Evolutionary conservation across 2,329 filamentous ascomycete genomes (phyloP), one percentile per base, ranked within the genome.

Genomic region (Monilinia laxa): DNA sequence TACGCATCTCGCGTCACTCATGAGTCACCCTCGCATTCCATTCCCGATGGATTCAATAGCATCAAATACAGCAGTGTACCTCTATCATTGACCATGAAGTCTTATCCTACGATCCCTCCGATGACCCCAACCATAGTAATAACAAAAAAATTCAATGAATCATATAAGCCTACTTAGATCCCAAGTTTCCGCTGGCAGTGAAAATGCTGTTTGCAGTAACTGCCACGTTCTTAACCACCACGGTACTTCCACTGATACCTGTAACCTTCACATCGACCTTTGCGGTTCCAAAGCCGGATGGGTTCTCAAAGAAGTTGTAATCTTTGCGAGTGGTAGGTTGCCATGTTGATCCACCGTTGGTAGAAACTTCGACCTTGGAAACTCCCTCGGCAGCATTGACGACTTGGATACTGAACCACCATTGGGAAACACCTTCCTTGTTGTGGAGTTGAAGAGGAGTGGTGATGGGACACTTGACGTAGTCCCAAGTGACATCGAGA

Each of bases 251-350:
- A 54, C 79, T 80, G 3, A 77, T 73, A 68, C 83, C 82, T 0
- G 85, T 88, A 49, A 88, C 79, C 68, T 80, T 81, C 47, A 89
- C 79, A 70, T 84, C 80, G 1, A 89, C 84, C 3, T 76, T 81
- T 0, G 80, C 81, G 0, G 80, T 81, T 0, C 85, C 84, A 71
- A 86, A 87, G 0, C 87, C 87, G 67, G 80, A 78, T 0, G 78
- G 67, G 71, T 87, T 81, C 80, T 89, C 82, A 56, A 89, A 90
- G 78, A 82, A 90, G 80, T 89, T 85, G 75, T 86, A 86, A 38
- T 78, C 76, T 66, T 80, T 76, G 58, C 87, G 80, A 2, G 78
- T 80, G 0, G 87, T 88, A n/a, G 74, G 60, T 75, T 82, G 75
- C 87, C 86, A 90, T 18, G 83, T 84, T 64, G 71, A 80, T 23